Base-by-base conservation (phyloP, 768 basidiomycete genomes). In the Pisolithus tinctorius region DNA sequence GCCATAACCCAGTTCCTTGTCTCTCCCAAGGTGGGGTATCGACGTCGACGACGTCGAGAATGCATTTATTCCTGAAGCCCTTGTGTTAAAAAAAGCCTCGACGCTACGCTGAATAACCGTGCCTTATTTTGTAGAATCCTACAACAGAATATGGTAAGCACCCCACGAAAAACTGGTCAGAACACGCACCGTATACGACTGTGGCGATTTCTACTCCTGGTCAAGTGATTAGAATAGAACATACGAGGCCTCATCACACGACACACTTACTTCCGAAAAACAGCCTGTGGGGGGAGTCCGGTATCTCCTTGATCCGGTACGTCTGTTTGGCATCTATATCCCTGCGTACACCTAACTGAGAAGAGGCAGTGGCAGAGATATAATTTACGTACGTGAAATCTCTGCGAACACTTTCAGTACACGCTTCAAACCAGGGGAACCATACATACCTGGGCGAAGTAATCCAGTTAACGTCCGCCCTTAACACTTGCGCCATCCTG, bases 91-190 rank as follows among this genome's bases (percentile, higher is more conserved):
- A 1, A 13, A 37, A 26, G 40, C 6, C 43, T 30, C 16, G 23
- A 9, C 3, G 16, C 34, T 30, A 29, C 13, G n/a, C 4, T 20
- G 11, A 27, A 14, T 4, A 26, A 53, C 68, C 34, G 1, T 57
- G 82, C 84, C 83, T 77, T 45, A 91, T 75, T 63, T 93, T 93
- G 71, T 83, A 88, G 63, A 84, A 93, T 0, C 91, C 85, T 88
- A 49, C 20, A 20, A 20, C 13, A 31, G 30, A 20, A 11, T 25
- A 50, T 38, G n/a, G 17, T 52, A 13, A 46, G 23, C n/a, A 31
- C 44, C 16, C 44, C 20, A 31, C 38, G 6, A 26, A 44, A 14
- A 14, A 48, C 27, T 17, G 9, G 44, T 14, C 1, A 50, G 45
- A 45, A 36, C n/a, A 62, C 78, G 43, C 60, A 87, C 87, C 91